A percentile compares a stretch with the other conserved stretches of the same genome.
These are phyloP conservation scores for Naganishia randhawae DNA, from an alignment of 768 basidiomycete species.

Conservation along the genomic window DNA sequence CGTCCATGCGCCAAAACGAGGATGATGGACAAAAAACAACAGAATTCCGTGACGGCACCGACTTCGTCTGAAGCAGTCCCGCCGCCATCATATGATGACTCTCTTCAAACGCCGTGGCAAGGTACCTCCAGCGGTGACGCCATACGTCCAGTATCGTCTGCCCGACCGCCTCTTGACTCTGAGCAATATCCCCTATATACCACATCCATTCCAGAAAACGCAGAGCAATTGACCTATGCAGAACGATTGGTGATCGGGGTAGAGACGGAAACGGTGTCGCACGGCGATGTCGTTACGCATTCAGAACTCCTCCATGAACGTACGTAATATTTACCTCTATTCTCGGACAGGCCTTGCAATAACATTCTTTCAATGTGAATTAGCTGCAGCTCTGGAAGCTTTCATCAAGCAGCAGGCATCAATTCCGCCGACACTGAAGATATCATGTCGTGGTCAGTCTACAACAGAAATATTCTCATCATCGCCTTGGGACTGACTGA, in stretches of 20 bases:
- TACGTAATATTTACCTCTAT: background rate
- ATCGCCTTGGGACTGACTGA: background rate
- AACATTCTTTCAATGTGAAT: background rate
- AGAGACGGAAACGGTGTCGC: background rate
- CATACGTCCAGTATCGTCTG: no score
- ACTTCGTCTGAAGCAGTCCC: background rate
- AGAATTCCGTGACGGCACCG: background rate
- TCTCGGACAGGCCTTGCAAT: background rate
- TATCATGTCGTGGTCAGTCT: background rate
- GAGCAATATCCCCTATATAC: background rate
- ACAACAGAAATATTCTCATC: no score
- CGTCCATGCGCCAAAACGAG: background rate
- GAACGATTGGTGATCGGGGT: conserved; percentile 3
- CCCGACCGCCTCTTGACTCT: conserved; percentile 2
- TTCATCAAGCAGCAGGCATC: conserved; percentile 21
- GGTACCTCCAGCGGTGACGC: background rate
- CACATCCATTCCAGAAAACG: background rate
- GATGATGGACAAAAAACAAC: background rate
- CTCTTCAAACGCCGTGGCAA: conserved; percentile 11
- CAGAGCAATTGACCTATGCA: conserved; percentile 1
- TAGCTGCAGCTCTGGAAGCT: conserved; percentile 10
- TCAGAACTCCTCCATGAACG: background rate
- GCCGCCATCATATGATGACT: conserved; percentile 15
- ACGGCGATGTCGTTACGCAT: background rate
- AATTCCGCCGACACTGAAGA: conserved; percentile 4